A percentile compares a stretch with the other conserved stretches of the same genome.
phyloP scores from a whole-genome alignment of 2,329 filamentous ascomycete genomes.

The Pseudocercospora fuligena region DNA sequence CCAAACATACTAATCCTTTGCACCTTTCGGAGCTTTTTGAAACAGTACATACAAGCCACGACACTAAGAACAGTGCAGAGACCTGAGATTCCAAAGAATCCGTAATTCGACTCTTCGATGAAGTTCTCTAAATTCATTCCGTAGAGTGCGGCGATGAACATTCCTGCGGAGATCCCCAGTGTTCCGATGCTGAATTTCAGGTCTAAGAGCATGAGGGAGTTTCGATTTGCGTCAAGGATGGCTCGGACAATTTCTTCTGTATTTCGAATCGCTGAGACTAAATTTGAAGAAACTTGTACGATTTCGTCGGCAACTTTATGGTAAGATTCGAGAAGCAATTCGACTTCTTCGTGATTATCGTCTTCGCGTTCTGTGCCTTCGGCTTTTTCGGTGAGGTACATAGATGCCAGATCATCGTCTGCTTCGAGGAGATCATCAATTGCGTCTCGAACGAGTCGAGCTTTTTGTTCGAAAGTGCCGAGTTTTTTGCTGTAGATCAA shows the following conservation, averaged over 20 bases:
- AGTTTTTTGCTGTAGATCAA: constrained; percentile 94
- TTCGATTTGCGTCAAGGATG: constrained; percentile 96
- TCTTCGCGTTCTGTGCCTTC: constrained; percentile 73
- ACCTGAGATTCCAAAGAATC: constrained; percentile 76
- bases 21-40: constrained; percentile 81
- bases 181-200: constrained; percentile 96
- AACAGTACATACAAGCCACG: constrained; percentile 80
- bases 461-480: constrained; percentile 97
- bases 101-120: constrained; percentile 89
- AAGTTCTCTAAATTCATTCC: constrained; percentile 99
- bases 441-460: constrained; percentile 87
- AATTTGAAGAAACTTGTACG: constrained; percentile 88
- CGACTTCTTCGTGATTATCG: constrained; percentile 92
- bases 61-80: constrained; percentile 74
- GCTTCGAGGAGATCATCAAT: constrained; percentile 95
- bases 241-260: constrained; percentile 98
- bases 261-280: constrained; percentile 93
- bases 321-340: constrained; percentile 95
- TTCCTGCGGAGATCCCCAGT: constrained; percentile 90
- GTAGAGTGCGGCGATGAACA: constrained; percentile 97
- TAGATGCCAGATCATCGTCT: constrained; percentile 89
- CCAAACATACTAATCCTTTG: constrained; percentile 89
- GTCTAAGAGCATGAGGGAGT: constrained; percentile 95
- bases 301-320: constrained; percentile 98
- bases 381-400: constrained; percentile 93